Percentiles rank a stretch among this genome's conserved stretches.
phyloP scores from a whole-genome alignment of 352 stramenopile genomes.

The Phytophthora boehmeriae region DNA sequence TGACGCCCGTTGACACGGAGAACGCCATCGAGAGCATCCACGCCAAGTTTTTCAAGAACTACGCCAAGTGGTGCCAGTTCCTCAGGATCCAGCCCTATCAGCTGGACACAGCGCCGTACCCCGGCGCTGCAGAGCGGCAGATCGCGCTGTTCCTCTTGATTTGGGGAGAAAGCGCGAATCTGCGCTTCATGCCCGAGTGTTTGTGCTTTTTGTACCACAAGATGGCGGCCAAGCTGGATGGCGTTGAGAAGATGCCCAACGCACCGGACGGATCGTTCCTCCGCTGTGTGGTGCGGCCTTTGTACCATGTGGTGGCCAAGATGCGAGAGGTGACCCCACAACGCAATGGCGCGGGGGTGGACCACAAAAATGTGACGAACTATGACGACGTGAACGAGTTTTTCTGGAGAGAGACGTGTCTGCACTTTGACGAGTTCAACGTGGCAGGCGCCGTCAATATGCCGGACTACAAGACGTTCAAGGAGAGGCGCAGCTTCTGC shows the following conservation, averaged over 20 bases:
- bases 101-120: conserved; percentile 40
- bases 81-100: conserved; percentile 90
- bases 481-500: conserved; percentile 82
- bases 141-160: conserved; percentile 86
- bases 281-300: conserved; percentile 67
- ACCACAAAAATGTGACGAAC: conserved; percentile 90
- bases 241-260: conserved; percentile 58
- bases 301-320: conserved; percentile 82
- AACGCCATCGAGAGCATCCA: conserved; percentile 86
- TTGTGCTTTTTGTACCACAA: conserved; percentile 90
- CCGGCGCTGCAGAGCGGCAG: conserved; percentile 54
- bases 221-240: conserved; percentile 74
- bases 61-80: conserved; percentile 95
- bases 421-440: conserved; percentile 85
- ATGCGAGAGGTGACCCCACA: conserved; percentile 50
- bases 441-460: conserved; percentile 71
- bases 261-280: conserved; percentile 77
- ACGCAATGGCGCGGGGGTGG: conserved; percentile 42
- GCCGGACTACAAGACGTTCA: conserved; percentile 85
- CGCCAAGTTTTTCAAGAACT: conserved; percentile 94
- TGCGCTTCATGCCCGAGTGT: conserved; percentile 91
- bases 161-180: conserved; percentile 84
- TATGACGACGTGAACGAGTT: conserved; percentile 93
- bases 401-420: conserved; percentile 80
- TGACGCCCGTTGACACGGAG: conserved; percentile 47